Evolutionary conservation across 768 basidiomycete genomes (phyloP), one percentile per base, ranked within the genome.

Genomic region (Boletellus sp.): DNA sequence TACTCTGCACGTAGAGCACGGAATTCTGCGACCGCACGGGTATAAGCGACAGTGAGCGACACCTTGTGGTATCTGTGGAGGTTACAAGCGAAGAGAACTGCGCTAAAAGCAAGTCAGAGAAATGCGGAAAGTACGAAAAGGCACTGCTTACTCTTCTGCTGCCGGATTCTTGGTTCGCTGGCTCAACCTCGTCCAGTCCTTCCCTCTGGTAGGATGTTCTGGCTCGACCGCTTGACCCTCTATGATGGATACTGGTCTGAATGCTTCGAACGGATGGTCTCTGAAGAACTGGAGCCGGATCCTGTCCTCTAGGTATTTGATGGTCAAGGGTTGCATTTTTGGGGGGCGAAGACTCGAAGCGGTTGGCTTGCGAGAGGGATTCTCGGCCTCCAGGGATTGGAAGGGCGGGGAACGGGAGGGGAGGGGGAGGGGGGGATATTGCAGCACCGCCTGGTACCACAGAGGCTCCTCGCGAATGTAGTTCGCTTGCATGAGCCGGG

Each of bases 251-350:
- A 76, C 74, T 2, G 92, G 83, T 37, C 94, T 77, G 69, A 94
- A 89, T 2, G 92, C 87, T 71, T 99, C 94, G 63, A 96, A 96
- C 7, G 96, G 94, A 66, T 96, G 94, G 72, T 99, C 96, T 36
- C 76, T 75, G 74, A 94, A 98, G 76, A 99, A 98, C 66, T 90
- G 90, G 47, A 82, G 76, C 32, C 96, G 83, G 50, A 98, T 73
- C 53, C 79, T 75, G 67, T 99, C 96, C 64, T 95, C 92, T 35
- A 87, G 51, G 64, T 94, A 96, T 47, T 75, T 74, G 44, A 98
- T 78, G 11, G 79, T 77, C 41, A 78, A 52, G 1, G 87, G 85
- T 23, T 70, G 70, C 24, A 72, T 69, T 40, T 72, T 72, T 37
- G 70, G 70, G 32, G 73, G 58, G 36, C 70, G 70, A 47, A 68